These are phyloP conservation scores for Suhomyces faveliae DNA, from an alignment of 805 yeast genomes.

Conservation along the genomic window DNA sequence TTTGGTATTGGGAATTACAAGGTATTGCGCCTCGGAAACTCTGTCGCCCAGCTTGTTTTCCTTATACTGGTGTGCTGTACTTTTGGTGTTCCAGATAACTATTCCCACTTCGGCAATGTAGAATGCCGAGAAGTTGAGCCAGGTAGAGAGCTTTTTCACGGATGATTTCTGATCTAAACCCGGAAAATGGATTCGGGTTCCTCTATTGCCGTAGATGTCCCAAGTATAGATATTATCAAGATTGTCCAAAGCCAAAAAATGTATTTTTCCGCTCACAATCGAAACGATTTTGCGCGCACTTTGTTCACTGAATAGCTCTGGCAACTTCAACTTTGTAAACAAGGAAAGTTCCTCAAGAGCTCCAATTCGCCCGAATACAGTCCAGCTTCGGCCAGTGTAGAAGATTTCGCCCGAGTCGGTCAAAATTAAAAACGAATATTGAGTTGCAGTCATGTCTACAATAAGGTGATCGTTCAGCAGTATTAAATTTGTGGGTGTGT, in stretches of 20 bases:
- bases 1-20: conserved; percentile 42
- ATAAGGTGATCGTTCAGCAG: conserved; percentile 34
- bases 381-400: conserved; percentile 46
- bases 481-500: conserved; percentile 37
- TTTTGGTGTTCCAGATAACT: conserved; percentile 53
- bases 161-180: conserved; percentile 19
- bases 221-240: conserved; percentile 54
- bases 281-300: conserved; percentile 37
- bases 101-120: conserved; percentile 51
- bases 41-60: conserved; percentile 11
- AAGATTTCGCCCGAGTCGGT: conserved; percentile 56
- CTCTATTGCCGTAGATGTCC: conserved; percentile 46
- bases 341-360: conserved; percentile 14
- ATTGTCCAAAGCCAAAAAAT: conserved; percentile 58
- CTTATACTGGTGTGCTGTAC: conserved; percentile 18
- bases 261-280: conserved; percentile 62
- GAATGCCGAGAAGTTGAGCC: conserved; percentile 63
- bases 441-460: conserved; percentile 58
- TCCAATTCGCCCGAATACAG: conserved; percentile 12
- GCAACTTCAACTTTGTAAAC: conserved; percentile 22
- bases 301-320: conserved; percentile 6
- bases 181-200: conserved; percentile 44
- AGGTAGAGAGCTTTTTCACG: conserved; percentile 54
- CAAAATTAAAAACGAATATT: conserved; percentile 60
- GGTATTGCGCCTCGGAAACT: conserved; percentile 34